Percentiles rank a stretch among this genome's conserved stretches.
Conservation (phyloP, 2,329 filamentous ascomycete genomes). For the Pezicula neosporulosa region DNA sequence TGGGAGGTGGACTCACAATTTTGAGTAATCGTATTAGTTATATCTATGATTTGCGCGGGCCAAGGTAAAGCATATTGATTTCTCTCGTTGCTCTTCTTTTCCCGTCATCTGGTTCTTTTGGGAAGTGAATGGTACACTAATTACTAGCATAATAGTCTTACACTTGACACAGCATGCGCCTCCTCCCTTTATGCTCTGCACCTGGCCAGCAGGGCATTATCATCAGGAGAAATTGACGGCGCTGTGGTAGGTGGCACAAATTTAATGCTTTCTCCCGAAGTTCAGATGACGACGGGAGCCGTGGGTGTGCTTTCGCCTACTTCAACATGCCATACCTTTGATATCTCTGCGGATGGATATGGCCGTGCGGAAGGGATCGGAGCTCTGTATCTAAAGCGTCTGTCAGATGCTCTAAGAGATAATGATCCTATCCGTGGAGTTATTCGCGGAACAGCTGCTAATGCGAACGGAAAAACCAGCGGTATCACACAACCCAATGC, state of each 20-base stretch:
- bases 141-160: not conserved
- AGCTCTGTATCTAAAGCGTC: slow-evolving; percentile 53
- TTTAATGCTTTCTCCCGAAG: slow-evolving; percentile 1
- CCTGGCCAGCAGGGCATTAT: slow-evolving; percentile 45
- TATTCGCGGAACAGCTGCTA: slow-evolving; percentile 47
- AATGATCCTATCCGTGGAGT: slow-evolving; percentile 54
- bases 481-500: no score
- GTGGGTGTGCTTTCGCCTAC: slow-evolving; percentile 23
- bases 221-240: slow-evolving; percentile 12
- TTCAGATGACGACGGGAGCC: not conserved
- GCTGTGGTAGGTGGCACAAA: not conserved
- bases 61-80: slow-evolving; percentile 2
- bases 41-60: slow-evolving; percentile 28
- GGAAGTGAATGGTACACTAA: no score
- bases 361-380: slow-evolving; percentile 59
- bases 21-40: slow-evolving; percentile 27
- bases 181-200: slow-evolving; percentile 51
- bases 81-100: no score
- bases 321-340: slow-evolving; percentile 53
- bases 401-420: slow-evolving; percentile 52
- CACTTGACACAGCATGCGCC: slow-evolving; percentile 46
- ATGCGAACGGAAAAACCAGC: slow-evolving; percentile 44
- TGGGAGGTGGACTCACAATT: not conserved
- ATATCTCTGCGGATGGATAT: slow-evolving; percentile 57
- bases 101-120: no score